Evolutionary conservation across 805 yeast species (phyloP).

Genomic region (Grigorovia yakushimaensis): DNA sequence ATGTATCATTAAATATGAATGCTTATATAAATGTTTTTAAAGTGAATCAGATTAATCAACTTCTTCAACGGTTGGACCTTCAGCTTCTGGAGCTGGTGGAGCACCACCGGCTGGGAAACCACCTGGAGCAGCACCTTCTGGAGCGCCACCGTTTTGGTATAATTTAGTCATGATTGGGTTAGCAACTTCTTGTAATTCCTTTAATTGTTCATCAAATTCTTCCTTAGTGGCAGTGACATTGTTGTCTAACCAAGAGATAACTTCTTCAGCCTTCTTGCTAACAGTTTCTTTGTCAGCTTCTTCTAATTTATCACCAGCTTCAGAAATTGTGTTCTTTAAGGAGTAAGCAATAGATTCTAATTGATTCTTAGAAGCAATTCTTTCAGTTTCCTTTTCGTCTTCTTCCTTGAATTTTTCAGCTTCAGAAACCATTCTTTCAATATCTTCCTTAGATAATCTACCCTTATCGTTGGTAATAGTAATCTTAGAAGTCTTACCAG

Average conservation of each 20-base stretch:
- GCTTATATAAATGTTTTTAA: neutral
- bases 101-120: constrained; percentile 53
- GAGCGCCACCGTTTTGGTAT: constrained; percentile 86
- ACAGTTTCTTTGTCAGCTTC: constrained; percentile 65
- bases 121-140: constrained; percentile 59
- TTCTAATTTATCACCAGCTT: constrained; percentile 72
- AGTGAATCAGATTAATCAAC: constrained; percentile 42
- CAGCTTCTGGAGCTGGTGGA: constrained; percentile 53
- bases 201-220: constrained; percentile 87
- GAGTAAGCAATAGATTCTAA: constrained; percentile 94
- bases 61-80: constrained; percentile 73
- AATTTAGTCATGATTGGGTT: constrained; percentile 96
- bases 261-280: constrained; percentile 74
- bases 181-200: constrained; percentile 92
- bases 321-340: constrained; percentile 72
- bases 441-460: constrained; percentile 95
- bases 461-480: constrained; percentile 98
- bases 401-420: constrained; percentile 98
- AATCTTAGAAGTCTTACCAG: constrained; percentile 94
- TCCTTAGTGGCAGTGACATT: constrained; percentile 88
- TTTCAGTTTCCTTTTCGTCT: constrained; percentile 88
- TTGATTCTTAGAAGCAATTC: constrained; percentile 91
- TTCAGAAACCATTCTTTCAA: constrained; percentile 94
- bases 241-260: constrained; percentile 84
- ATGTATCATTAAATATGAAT: neutral